These are phyloP conservation scores for Solanum hybrid DNA, from an alignment of 305 asterid genomes.

Conservation along the genomic window DNA sequence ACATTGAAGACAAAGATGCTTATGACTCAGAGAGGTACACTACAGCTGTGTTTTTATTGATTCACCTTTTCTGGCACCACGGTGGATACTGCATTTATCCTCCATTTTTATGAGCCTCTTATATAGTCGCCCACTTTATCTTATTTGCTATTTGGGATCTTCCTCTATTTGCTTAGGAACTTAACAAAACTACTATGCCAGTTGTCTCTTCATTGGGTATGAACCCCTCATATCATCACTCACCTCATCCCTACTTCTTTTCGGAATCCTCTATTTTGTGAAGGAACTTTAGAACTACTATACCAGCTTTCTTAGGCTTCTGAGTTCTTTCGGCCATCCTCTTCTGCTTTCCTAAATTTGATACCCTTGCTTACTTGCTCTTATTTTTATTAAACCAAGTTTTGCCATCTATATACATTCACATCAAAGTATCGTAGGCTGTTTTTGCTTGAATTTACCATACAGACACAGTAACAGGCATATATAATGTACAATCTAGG, in stretches of 20 bases:
- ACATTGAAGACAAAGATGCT: slow-evolving; percentile 13
- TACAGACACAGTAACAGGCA: not conserved
- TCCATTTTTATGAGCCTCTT: not conserved
- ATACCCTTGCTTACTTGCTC: not conserved
- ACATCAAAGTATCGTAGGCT: not conserved
- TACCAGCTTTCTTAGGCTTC: not conserved
- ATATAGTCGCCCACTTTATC: not conserved
- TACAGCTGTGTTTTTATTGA: slow-evolving; percentile 3
- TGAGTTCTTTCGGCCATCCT: not conserved
- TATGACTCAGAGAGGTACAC: slow-evolving; percentile 33
- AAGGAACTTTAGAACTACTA: not conserved
- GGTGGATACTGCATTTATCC: not conserved
- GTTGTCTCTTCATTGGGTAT: not conserved
- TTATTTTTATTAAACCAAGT: not conserved
- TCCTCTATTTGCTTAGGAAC: not conserved
- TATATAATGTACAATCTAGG: not conserved
- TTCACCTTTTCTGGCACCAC: not conserved
- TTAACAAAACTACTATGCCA: not conserved
- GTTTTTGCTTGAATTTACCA: not conserved
- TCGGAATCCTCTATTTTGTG: not conserved
- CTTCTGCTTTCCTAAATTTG: not conserved
- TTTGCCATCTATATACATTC: not conserved
- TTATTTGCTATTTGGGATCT: not conserved
- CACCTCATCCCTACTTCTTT: not conserved
- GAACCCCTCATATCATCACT: not conserved